Base-by-base conservation (phyloP, 352 stramenopile species). In the Saprolegnia parasitica region DNA sequence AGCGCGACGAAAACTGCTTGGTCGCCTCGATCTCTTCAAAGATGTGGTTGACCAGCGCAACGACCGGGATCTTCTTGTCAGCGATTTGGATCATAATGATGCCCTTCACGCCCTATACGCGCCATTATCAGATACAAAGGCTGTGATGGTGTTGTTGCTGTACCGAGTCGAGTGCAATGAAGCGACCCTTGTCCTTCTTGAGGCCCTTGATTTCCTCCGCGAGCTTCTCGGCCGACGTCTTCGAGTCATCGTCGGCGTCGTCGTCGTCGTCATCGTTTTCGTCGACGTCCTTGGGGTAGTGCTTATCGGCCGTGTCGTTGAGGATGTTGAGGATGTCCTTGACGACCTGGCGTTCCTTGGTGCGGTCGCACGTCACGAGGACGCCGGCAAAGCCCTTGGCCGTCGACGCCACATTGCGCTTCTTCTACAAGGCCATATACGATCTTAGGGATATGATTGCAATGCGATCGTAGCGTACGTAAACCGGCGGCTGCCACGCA, bases 321-420 rank as follows among this genome's bases (percentile, higher is more conserved):
- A 92, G 67, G 39, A 92, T 73, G 65, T 90, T 90, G 20, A 92
- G 77, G 40, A 83, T 81, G 54, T 92, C 83, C 15, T 77, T 75
- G 42, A 90, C 81, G 60, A 78, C 85, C 73, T 88, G 84, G 46
- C 81, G 79, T 73, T 92, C 84, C 67, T 89, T 90, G 21, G 77
- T 90, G 68, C 82, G 84, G 62, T 92, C 84, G 57, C 84, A 92
- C 32, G 82, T 92, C 47, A 92, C 79, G 9, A 92, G 73, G 29
- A 92, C 75, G 57, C 75, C 84, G 10, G 76, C 77, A 15, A 72
- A 79, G 37, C 81, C 81, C 67, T 90, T 90, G 23, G 82, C 84
- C 55, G 74, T 86, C 1, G 79, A 74, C 0, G 84, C 84, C 35
- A 76, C 80, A 52, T 90, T 87, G 67, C 89, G 79, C 47, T 83